Conservation (phyloP, 2,329 filamentous ascomycete genomes). For the Plenodomus lindquistii region DNA sequence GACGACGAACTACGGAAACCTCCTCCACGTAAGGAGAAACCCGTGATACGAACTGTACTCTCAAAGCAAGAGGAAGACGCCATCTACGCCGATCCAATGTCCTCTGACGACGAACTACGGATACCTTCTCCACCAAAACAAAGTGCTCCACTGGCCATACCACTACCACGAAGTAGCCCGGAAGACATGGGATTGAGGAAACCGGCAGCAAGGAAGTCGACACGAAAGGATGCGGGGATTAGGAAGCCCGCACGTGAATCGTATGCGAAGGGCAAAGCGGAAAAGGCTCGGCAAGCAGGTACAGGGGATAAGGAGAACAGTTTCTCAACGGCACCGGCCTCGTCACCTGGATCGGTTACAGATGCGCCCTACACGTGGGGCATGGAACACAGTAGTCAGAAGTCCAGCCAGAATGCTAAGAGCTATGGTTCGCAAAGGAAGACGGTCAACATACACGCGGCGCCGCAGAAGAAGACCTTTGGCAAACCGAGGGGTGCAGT, state of each 20-base stretch:
- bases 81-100: conserved; percentile 26
- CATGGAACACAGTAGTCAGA: conserved; percentile 17
- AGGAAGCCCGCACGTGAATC: conserved; percentile 7
- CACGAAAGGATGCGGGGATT: conserved; percentile 5
- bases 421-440: conserved; percentile 6
- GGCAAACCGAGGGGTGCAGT: conserved; percentile 1
- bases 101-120: conserved; percentile 19
- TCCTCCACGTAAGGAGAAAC: conserved; percentile 7
- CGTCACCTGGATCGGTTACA: conserved; percentile 2
- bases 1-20: conserved; percentile 18
- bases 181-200: conserved; percentile 10
- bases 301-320: conserved; percentile 24
- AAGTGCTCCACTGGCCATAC: conserved; percentile 3
- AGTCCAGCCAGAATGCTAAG: conserved; percentile 1
- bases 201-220: conserved; percentile 2
- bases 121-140: conserved; percentile 4
- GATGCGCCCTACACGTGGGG: conserved; percentile 5
- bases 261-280: conserved; percentile 11
- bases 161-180: conserved; percentile 1
- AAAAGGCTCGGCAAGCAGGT: conserved; percentile 6
- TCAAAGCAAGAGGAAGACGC: conserved; percentile 10
- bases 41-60: no score
- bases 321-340: conserved; percentile 4
- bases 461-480: conserved; percentile 6
- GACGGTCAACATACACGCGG: conserved; percentile 16